These are phyloP conservation scores for Sapria himalayana DNA, from an alignment of 345 rosid genomes.

Conservation along the genomic window DNA sequence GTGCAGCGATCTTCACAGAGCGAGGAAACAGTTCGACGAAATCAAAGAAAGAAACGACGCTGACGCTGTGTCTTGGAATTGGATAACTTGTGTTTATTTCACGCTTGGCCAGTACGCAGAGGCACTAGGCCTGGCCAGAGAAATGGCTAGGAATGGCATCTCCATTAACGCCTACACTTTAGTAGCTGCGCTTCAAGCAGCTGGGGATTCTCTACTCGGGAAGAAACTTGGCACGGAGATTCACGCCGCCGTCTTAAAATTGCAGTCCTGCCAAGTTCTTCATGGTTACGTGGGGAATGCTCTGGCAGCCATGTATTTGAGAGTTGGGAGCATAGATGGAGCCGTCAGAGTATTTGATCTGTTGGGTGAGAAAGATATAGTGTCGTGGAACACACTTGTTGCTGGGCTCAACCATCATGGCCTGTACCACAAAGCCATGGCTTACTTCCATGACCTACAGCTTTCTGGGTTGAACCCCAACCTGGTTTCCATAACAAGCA, in stretches of 20 bases:
- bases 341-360: conserved; percentile 20
- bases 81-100: conserved; percentile 47
- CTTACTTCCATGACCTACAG: conserved; percentile 23
- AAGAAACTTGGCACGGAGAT: conserved; percentile 43
- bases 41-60: conserved; percentile 26
- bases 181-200: conserved; percentile 59
- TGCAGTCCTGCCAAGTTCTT: conserved; percentile 14
- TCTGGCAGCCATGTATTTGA: conserved; percentile 46
- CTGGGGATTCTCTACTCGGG: conserved; percentile 22
- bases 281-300: conserved; percentile 44
- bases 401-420: conserved; percentile 44
- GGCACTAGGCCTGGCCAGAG: conserved; percentile 38
- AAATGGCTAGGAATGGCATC: conserved; percentile 30
- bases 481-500: conserved; percentile 29
- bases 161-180: conserved; percentile 25
- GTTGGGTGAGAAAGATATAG: conserved; percentile 25
- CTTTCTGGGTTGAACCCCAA: conserved; percentile 31
- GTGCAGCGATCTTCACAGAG: conserved; percentile 35
- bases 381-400: conserved; percentile 48
- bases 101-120: conserved; percentile 21
- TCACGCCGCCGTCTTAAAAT: conserved; percentile 45
- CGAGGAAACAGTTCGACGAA: conserved; percentile 38
- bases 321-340: conserved; percentile 28
- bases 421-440: conserved; percentile 30
- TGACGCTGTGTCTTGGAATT: conserved; percentile 65